phyloP scores from a whole-genome alignment of 495 filamentous ascomycete species.

The Podospora appendiculata region DNA sequence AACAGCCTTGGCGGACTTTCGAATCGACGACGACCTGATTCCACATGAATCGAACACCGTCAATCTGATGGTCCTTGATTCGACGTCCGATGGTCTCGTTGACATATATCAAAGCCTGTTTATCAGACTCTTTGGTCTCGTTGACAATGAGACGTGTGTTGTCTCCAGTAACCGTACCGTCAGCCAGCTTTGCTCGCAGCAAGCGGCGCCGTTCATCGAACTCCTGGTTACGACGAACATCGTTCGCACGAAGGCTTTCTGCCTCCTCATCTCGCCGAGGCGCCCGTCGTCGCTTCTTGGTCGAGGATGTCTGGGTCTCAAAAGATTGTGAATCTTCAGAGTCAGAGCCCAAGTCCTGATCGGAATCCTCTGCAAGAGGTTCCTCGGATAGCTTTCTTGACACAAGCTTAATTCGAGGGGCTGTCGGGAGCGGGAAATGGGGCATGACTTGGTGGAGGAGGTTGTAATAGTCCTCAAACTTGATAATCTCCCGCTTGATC shows the following conservation, averaged over 20 bases:
- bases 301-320: conserved; percentile 6
- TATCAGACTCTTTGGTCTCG: conserved; percentile 50
- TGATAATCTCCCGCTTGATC: background rate
- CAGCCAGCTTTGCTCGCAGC: conserved; percentile 35
- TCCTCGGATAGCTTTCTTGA: background rate
- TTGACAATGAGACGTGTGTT: conserved; percentile 56
- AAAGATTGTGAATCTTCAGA: conserved; percentile 3
- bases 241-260: conserved; percentile 36
- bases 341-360: background rate
- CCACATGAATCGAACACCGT: conserved; percentile 86
- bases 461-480: conserved; percentile 9
- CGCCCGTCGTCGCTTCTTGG: conserved; percentile 40
- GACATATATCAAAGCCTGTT: conserved; percentile 44
- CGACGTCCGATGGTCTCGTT: conserved; percentile 36
- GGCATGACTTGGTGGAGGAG: conserved; percentile 9
- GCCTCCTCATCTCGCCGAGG: conserved; percentile 36
- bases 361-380: too few relatives aligned
- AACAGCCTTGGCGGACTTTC: conserved; percentile 57
- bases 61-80: conserved; percentile 51
- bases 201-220: conserved; percentile 41
- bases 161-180: conserved; percentile 34
- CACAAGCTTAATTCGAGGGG: conserved; percentile 2
- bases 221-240: conserved; percentile 34
- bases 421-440: conserved; percentile 4
- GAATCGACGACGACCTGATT: conserved; percentile 57